Percentiles rank a stretch among this genome's conserved stretches.
phyloP scores from a whole-genome alignment of 441 rosid species.

The Pelargonium myrrhifolium region DNA sequence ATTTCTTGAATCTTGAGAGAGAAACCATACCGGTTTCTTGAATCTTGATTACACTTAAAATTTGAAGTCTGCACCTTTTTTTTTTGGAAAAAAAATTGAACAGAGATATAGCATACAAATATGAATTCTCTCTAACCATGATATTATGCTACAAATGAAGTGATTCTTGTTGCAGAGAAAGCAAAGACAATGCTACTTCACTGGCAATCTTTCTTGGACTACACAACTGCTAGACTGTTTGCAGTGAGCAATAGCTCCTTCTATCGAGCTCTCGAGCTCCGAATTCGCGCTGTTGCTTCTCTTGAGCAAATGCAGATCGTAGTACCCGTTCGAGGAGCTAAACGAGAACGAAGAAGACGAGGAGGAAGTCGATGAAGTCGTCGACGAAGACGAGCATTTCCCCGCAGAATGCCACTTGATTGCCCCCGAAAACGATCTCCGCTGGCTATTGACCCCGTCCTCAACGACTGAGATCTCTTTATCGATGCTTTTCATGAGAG shows the following conservation, averaged over 20 bases:
- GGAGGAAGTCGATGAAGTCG: constrained; percentile 39
- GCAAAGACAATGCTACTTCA: neutral
- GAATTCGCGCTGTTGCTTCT: constrained; percentile 54
- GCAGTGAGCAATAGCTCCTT: constrained; percentile 92
- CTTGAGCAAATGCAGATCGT: constrained; percentile 49
- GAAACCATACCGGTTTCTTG: no score
- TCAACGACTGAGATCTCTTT: constrained; percentile 25
- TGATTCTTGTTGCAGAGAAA: no score
- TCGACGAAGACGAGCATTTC: constrained; percentile 38
- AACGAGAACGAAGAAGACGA: constrained; percentile 58
- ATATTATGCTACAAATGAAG: no score
- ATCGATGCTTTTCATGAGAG: constrained; percentile 27
- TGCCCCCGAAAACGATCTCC: constrained; percentile 75
- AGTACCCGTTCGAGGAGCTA: constrained; percentile 44
- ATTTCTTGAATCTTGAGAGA: no score
- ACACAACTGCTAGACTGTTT: constrained; percentile 47
- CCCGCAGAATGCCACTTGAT: constrained; percentile 44
- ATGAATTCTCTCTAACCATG: no score
- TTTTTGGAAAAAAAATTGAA: no score
- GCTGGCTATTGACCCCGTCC: constrained; percentile 30
- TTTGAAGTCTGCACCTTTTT: no score
- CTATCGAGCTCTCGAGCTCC: constrained; percentile 61
- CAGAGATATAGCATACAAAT: no score
- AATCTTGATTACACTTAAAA: no score
- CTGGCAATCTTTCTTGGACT: constrained; percentile 27